Evolutionary conservation across 2,329 filamentous ascomycete genomes (phyloP).

Genomic region (Microdochium paspali): DNA sequence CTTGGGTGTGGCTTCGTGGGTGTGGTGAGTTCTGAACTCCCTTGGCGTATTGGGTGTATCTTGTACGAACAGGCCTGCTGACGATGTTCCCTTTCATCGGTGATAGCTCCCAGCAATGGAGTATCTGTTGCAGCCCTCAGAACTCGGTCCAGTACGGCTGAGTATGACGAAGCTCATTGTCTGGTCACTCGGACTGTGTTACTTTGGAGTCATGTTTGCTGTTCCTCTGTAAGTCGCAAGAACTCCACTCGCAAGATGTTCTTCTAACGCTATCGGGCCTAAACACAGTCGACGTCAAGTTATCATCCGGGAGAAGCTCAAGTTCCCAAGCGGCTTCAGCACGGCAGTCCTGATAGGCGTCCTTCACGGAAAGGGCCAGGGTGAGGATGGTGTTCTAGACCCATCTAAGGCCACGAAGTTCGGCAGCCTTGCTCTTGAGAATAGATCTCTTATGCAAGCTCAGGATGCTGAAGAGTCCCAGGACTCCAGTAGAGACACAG

Average conservation of each 20-base stretch:
- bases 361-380: conserved; percentile 57
- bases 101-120: conserved; percentile 73
- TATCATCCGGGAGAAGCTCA: conserved; percentile 83
- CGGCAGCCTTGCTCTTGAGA: conserved; percentile 21
- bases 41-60: neutral
- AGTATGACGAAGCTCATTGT: conserved; percentile 70
- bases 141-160: conserved; percentile 68
- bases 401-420: conserved; percentile 19
- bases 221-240: conserved; percentile 59
- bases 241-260: no score
- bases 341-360: conserved; percentile 90
- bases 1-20: conserved; percentile 92
- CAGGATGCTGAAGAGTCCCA: conserved; percentile 11
- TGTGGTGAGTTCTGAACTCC: conserved; percentile 40
- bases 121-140: conserved; percentile 67
- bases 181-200: conserved; percentile 88
- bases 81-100: conserved; percentile 1
- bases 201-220: conserved; percentile 95
- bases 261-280: no score
- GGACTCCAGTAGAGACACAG: conserved; percentile 4
- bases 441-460: conserved; percentile 14
- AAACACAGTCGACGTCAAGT: conserved; percentile 64
- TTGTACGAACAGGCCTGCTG: neutral
- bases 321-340: conserved; percentile 91
- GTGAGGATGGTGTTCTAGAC: conserved; percentile 16